Base-by-base conservation (phyloP, 2,329 filamentous ascomycete species). In the Elsinoe fawcettii region DNA sequence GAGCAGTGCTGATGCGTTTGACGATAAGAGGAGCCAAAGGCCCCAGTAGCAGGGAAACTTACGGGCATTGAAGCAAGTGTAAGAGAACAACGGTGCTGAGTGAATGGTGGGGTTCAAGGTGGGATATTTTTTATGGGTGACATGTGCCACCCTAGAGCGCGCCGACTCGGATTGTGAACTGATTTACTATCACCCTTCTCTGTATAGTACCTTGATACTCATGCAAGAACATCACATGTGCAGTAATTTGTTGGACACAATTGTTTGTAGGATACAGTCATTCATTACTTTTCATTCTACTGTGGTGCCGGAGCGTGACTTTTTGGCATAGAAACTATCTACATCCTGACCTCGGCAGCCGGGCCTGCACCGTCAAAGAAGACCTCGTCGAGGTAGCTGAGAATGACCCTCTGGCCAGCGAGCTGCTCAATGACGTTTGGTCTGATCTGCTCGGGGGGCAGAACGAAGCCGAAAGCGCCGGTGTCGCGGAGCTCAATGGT, bases 401-500 rank as follows among this genome's bases (percentile, higher is more conserved):
- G 20, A 37, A 62, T 55, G 12, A 64, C 60, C 57, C 62, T 62
- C 23, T 64, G 57, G 34, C 70, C 77, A n/a, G 72, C 76, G 70
- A 71, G 77, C 59, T 73, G 73, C 49, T 53, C 49, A 9, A 53
- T 12, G 8, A 67, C 72, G 55, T 69, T 74, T 1, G 76, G 76
- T 62, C 71, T 36, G 62, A 80, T 80, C 69, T 79, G 76, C 54
- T 65, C 66, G 5, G 75, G 67, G 2, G 77, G 77, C 60, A 80
- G 64, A 6, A 80, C 69, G 58, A 80, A 80, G 0, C 77, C 77
- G 62, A 74, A 71, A 1, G 61, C 63, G 1, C 77, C 77, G 12
- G 72, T 76, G 63, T 79, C 77, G 57, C 77, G 70, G 60, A 80
- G 62, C 68, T 80, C 77, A 18, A 77, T 71, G 1, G 76, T 76